Percentiles rank a stretch among this genome's conserved stretches.
phyloP scores from a whole-genome alignment of 192 early-diverging fungal genomes.

The Coemansia javaensis region DNA sequence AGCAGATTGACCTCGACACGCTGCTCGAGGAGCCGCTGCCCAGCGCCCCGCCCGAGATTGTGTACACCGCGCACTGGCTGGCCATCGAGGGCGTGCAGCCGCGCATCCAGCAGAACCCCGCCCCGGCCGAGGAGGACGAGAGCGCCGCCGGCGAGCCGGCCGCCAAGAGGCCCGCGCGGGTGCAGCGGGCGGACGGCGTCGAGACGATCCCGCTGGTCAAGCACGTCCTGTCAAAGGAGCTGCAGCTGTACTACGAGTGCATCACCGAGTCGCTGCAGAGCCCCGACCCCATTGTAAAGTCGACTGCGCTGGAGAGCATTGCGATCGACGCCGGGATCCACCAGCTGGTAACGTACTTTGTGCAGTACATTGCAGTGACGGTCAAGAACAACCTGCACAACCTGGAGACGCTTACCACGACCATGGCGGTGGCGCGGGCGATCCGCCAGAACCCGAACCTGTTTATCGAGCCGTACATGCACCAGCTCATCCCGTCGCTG shows the following conservation, averaged over 20 bases:
- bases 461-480: constrained; percentile 92
- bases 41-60: constrained; percentile 81
- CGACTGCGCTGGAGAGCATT: constrained; percentile 77
- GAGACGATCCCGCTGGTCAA: constrained; percentile 74
- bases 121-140: constrained; percentile 43
- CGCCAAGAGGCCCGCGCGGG: constrained; percentile 12
- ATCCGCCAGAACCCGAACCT: constrained; percentile 83
- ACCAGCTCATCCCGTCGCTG: constrained; percentile 91
- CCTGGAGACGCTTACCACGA: constrained; percentile 61
- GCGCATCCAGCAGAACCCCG: constrained; percentile 92
- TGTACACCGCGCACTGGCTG: constrained; percentile 94
- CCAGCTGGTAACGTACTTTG: constrained; percentile 91
- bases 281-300: constrained; percentile 60
- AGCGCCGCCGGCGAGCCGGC: constrained; percentile 5
- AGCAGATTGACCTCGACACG: constrained; percentile 88
- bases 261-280: constrained; percentile 77
- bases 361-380: constrained; percentile 85
- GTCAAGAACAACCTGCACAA: constrained; percentile 76
- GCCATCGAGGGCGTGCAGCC: constrained; percentile 99
- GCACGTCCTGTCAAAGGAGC: constrained; percentile 84
- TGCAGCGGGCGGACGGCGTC: constrained; percentile 31
- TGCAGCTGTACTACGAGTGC: constrained; percentile 92
- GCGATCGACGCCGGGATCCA: constrained; percentile 89
- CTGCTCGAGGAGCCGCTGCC: constrained; percentile 82
- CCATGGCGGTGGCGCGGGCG: constrained; percentile 75